Base-by-base conservation (phyloP, 495 filamentous ascomycete genomes). In the Sordaria brevicollis region DNA sequence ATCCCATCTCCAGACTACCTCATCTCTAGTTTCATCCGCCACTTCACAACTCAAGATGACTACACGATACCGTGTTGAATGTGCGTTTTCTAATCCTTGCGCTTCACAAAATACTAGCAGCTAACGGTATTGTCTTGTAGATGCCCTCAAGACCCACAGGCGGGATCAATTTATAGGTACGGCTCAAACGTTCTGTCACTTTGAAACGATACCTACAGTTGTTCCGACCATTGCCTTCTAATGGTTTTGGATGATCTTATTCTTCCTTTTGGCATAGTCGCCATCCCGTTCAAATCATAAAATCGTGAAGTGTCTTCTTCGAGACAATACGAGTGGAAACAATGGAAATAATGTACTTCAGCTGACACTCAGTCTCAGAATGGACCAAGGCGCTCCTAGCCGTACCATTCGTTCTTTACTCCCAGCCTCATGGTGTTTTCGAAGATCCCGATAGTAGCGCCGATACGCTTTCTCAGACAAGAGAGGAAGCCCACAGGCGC, bases 321-420 rank as follows among this genome's bases (percentile, higher is more conserved):
- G 25, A 62, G 11, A 62, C n/a, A n/a, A n/a, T n/a, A n/a, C n/a
- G n/a, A n/a, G n/a, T n/a, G 33, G 49, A 62, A 29, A 9, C 49
- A 62, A 29, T 17, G 25, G 5, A 62, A 62, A 17, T 31, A 13
- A 31, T 17, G 25, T 7, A 62, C 13, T 31, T 25, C 11, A 3
- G 49, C 49, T 62, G 33, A 62, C 13, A 62, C 13, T 17, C 25
- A 9, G 2, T 62, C 29, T 33, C 25, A 87, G 88, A 89, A 83
- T 90, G 83, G 83, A 84, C 85, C 77, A 86, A 96, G 83, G 95
- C 93, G 35, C 86, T 99, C 1, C 84, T 99, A 3, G 96, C 96
- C 1, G 94, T 98, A 0, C 96, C 96, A 0, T 99, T 99, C 76
- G 94, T 99, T 66, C 87, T 99, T 65, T 93, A 97, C 78, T 97